phyloP scores from a whole-genome alignment of 176 grass and related monocot species.

The Oryza longistaminata region DNA sequence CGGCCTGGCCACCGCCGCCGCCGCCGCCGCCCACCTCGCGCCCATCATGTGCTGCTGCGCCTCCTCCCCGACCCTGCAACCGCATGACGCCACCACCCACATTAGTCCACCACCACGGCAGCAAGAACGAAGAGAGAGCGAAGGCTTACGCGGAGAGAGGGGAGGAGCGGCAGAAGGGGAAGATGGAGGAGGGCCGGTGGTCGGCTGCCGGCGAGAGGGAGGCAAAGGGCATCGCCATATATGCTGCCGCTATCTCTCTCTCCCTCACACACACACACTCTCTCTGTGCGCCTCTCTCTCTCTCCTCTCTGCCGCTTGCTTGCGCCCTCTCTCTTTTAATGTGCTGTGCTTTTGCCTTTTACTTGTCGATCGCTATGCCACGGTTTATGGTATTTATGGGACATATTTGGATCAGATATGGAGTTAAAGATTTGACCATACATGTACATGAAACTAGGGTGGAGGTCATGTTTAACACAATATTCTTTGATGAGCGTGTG shows the following conservation, averaged over 20 bases:
- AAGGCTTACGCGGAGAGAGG: constrained; percentile 40
- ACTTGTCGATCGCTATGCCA: neutral
- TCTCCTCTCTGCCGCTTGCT: neutral
- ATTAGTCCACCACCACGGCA: neutral
- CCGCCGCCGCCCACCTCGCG: constrained; percentile 35
- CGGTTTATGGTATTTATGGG: too few relatives aligned
- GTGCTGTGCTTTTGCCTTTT: constrained; percentile 59
- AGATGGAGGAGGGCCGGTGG: constrained; percentile 40
- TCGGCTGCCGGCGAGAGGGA: constrained; percentile 76
- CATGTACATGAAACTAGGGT: too few relatives aligned
- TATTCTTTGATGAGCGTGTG: too few relatives aligned
- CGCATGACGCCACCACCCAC: neutral
- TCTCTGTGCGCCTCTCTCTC: constrained; percentile 10
- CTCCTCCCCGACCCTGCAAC: constrained; percentile 43
- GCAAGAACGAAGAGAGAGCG: neutral
- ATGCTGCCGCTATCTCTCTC: constrained; percentile 21
- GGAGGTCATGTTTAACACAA: too few relatives aligned
- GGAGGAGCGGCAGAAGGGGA: constrained; percentile 48
- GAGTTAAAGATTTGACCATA: too few relatives aligned
- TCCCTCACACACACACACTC: neutral
- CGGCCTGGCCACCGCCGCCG: constrained; percentile 13
- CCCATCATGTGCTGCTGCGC: constrained; percentile 38
- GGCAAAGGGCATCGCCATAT: constrained; percentile 84
- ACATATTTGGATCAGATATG: too few relatives aligned
- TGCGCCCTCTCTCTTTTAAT: constrained; percentile 53